phyloP scores from a whole-genome alignment of 768 basidiomycete species.

The Podaxis mareebaensis region DNA sequence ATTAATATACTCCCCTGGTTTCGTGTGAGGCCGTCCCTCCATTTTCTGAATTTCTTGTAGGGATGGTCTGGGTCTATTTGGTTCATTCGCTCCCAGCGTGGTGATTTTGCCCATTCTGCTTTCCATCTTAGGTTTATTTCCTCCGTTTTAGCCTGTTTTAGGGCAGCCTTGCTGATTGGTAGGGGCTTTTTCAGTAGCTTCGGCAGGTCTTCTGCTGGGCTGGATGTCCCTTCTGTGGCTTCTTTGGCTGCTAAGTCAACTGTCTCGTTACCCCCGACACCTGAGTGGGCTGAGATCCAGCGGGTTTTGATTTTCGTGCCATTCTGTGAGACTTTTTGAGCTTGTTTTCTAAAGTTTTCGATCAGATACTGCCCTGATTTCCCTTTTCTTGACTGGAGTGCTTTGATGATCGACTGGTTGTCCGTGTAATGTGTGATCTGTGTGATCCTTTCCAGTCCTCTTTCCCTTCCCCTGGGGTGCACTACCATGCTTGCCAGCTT shows the following conservation, averaged over 20 bases:
- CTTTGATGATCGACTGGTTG: slow-evolving; percentile 20
- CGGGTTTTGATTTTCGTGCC: slow-evolving; percentile 11
- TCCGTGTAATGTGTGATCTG: slow-evolving; percentile 15
- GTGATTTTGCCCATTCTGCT: slow-evolving; percentile 16
- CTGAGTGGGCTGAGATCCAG: slow-evolving; percentile 30
- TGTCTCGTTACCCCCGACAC: slow-evolving; percentile 26
- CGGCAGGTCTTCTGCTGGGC: slow-evolving; percentile 14
- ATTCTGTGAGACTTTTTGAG: neutral
- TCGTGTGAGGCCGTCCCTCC: slow-evolving; percentile 2
- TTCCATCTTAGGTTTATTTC: slow-evolving; percentile 16
- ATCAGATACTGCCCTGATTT: slow-evolving; percentile 19
- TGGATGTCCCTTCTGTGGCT: slow-evolving; percentile 26
- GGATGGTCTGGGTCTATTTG: slow-evolving; percentile 19
- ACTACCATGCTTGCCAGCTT: slow-evolving; percentile 13
- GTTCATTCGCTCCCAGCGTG: slow-evolving; percentile 5
- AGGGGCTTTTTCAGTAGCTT: neutral
- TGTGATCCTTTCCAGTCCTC: neutral
- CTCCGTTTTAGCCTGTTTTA: slow-evolving; percentile 14
- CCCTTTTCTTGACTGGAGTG: slow-evolving; percentile 9
- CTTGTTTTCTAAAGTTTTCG: neutral
- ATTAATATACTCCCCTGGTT: slow-evolving; percentile 21
- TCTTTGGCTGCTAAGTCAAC: slow-evolving; percentile 20
- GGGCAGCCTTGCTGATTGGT: slow-evolving; percentile 20
- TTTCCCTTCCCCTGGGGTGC: neutral
- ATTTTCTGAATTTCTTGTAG: slow-evolving; percentile 17